Evolutionary conservation across 129 eudicot genomes (phyloP).

Genomic region (Escallonia rubra): DNA sequence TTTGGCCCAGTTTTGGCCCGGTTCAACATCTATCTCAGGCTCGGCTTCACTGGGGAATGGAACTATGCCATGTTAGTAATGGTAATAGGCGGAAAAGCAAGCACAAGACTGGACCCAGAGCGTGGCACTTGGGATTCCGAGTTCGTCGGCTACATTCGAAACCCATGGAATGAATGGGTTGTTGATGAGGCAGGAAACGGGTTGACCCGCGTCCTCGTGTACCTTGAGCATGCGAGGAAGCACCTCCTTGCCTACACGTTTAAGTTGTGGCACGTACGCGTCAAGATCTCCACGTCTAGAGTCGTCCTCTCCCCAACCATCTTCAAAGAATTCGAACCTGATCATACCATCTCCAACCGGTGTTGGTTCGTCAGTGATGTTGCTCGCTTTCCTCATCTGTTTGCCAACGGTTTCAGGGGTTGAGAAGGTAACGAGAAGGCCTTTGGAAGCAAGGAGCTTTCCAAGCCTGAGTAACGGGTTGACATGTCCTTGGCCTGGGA

Average conservation of each 20-base stretch:
- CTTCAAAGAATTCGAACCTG: conserved; percentile 69
- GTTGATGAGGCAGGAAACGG: conserved; percentile 57
- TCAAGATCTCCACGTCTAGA: conserved; percentile 26
- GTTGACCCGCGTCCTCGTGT: conserved; percentile 38
- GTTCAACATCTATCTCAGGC: conserved; percentile 48
- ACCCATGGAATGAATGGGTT: conserved; percentile 81
- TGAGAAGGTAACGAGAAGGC: conserved; percentile 32
- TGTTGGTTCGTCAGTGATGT: conserved; percentile 8
- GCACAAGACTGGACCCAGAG: conserved; percentile 84
- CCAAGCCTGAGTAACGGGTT: conserved; percentile 46
- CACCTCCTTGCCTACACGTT: conserved; percentile 31
- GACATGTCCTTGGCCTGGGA: conserved; percentile 50
- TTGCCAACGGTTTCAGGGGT: conserved; percentile 20
- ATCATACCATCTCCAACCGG: conserved; percentile 36
- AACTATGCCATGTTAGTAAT: conserved; percentile 25
- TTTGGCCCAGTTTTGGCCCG: no score
- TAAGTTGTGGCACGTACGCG: conserved; percentile 34
- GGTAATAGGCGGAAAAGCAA: conserved; percentile 59
- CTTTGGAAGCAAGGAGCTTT: conserved; percentile 32
- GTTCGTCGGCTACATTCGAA: conserved; percentile 43
- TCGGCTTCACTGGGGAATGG: conserved; percentile 53
- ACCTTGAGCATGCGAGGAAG: conserved; percentile 24
- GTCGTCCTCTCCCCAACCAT: conserved; percentile 31
- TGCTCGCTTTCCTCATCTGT: conserved; percentile 23
- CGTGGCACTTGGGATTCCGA: conserved; percentile 56